Base-by-base conservation (phyloP, 176 grass and related monocot genomes). In the Carex myosuroides region DNA sequence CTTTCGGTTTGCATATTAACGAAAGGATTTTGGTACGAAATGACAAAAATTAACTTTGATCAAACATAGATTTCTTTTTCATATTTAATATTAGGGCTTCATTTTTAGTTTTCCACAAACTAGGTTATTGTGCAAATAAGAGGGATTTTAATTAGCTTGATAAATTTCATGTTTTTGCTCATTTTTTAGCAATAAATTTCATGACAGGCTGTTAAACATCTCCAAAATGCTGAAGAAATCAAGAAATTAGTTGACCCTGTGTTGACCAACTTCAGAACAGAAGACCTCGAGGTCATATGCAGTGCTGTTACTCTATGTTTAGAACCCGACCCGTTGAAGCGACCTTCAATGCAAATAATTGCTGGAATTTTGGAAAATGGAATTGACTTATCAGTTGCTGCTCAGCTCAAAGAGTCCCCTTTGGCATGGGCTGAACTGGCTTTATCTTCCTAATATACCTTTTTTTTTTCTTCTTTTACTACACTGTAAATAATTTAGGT, bases 281-380 rank as follows among this genome's bases (percentile, higher is more conserved):
- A 98, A 80, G 91, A 98, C 52, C 85, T 98, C 1, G 89, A 81
- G 0, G 92, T 91, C 1, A 68, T 98, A 64, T 98, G 95, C 79
- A 95, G 92, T 55, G 95, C 94, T 81, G 95, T 91, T 56, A 93
- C 86, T 68, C 85, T 90, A 14, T 98, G 95, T 88, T 81, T 98
- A 50, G 95, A 98, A 83, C 89, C 92, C 7, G 95, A 98, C 83
- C 89, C 88, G 3, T 89, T 86, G 0, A 94, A 98, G 89, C 86
- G 95, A 17, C 92, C 91, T 13, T 95, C 92, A 18, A 98, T 98
- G 92, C 92, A 98, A 88, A 91, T 93, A 52, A 94, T 98, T 41
- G 87, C 89, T 0, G 91, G 90, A 5, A 90, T 89, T 8, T 81
- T 98, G 53, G 91, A 94, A 87, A 93, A 94, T 13, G 89, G 86